A percentile compares a stretch with the other conserved stretches of the same genome.
phyloP scores from a whole-genome alignment of 352 stramenopile genomes.

The Phytophthora cactorum region DNA sequence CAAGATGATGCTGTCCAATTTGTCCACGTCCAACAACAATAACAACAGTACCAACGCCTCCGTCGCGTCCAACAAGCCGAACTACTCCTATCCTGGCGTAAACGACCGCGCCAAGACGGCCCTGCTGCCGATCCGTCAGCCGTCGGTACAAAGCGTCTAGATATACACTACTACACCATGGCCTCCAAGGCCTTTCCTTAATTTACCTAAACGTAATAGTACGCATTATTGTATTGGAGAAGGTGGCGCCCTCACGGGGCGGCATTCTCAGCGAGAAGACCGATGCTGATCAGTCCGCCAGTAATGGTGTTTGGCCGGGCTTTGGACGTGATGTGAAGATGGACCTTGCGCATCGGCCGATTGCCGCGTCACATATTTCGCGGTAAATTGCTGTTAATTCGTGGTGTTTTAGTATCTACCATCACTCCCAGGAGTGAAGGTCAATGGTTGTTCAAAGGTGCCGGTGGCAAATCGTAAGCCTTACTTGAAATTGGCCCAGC shows the following conservation, averaged over 20 bases:
- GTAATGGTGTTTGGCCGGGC: neutral
- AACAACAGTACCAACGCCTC: conserved; percentile 17
- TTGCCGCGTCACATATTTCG: conserved; percentile 16
- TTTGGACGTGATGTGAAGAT: conserved; percentile 3
- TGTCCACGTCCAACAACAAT: conserved; percentile 24
- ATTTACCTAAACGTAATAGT: conserved; percentile 42
- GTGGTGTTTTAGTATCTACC: neutral
- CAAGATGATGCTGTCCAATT: conserved; percentile 61
- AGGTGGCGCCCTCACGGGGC: neutral
- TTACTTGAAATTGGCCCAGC: too few relatives aligned
- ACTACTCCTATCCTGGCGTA: conserved; percentile 35
- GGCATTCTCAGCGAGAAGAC: neutral
- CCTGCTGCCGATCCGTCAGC: conserved; percentile 38
- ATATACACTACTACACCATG: conserved; percentile 13
- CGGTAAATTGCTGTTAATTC: neutral
- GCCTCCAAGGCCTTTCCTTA: conserved; percentile 24
- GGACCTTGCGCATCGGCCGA: conserved; percentile 7
- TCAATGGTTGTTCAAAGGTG: too few relatives aligned
- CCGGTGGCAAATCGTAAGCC: too few relatives aligned
- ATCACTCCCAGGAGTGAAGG: too few relatives aligned
- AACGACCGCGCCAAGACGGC: conserved; percentile 35
- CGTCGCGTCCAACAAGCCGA: conserved; percentile 33
- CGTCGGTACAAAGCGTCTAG: conserved; percentile 45
- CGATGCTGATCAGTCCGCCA: conserved; percentile 3
- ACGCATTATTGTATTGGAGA: conserved; percentile 38